Evolutionary conservation across 441 rosid genomes (phyloP).

Genomic region (Pelargonium australe): DNA sequence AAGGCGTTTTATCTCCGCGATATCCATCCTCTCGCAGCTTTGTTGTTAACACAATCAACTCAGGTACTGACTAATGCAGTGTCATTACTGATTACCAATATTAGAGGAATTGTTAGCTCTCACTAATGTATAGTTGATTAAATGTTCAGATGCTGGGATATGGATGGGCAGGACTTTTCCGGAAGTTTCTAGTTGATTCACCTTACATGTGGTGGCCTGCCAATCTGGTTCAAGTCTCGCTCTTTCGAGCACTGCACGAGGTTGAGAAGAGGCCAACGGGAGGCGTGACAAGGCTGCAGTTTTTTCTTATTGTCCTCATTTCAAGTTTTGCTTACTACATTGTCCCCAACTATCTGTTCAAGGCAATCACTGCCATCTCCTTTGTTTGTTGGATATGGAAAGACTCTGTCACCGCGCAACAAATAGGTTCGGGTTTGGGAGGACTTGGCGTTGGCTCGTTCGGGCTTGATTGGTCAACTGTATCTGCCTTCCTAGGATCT

Average conservation of each 20-base stretch:
- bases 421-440: slow-evolving; percentile 33
- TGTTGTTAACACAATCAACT: slow-evolving; percentile 36
- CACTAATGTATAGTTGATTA: too few relatives aligned
- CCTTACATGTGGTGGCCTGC: slow-evolving; percentile 55
- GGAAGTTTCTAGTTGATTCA: slow-evolving; percentile 44
- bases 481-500: slow-evolving; percentile 31
- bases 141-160: slow-evolving; percentile 48
- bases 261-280: slow-evolving; percentile 32
- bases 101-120: too few relatives aligned
- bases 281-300: slow-evolving; percentile 39
- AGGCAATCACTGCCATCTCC: slow-evolving; percentile 37
- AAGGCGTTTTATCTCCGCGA: slow-evolving; percentile 34
- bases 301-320: slow-evolving; percentile 32
- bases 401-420: slow-evolving; percentile 34
- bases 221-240: slow-evolving; percentile 49
- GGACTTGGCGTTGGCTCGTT: slow-evolving; percentile 43
- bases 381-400: slow-evolving; percentile 40
- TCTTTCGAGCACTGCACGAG: slow-evolving; percentile 45
- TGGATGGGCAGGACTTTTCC: slow-evolving; percentile 44
- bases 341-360: slow-evolving; percentile 37
- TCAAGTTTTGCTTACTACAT: slow-evolving; percentile 41
- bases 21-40: slow-evolving; percentile 32
- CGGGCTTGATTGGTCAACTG: slow-evolving; percentile 40
- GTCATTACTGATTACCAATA: too few relatives aligned
- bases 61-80: too few relatives aligned